Base-by-base conservation (phyloP, 352 stramenopile species). In the Phytophthora tubulina region DNA sequence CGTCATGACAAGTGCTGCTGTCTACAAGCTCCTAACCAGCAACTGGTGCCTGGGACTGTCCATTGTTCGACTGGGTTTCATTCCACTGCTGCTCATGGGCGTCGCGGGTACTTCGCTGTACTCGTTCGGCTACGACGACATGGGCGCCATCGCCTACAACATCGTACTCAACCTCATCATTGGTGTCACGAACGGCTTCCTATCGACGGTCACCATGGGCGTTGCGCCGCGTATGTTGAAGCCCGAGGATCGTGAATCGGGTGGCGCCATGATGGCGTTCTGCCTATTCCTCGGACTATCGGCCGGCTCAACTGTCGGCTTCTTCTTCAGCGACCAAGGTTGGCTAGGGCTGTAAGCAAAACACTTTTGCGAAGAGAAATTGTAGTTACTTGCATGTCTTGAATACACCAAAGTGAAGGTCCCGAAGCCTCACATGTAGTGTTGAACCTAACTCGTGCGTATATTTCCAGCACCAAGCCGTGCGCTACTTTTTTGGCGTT, bases 191-290 rank as follows among this genome's bases (percentile, higher is more conserved):
- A 87, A 82, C 41, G 82, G 82, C 3, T 62, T 88, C 41, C 63
- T 90, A 30, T 86, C 65, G 14, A 91, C 83, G 8, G 75, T 90
- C n/a, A 91, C 83, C 3, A 90, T 90, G 76, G 79, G 81, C 6
- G 63, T 81, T 1, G 83, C 72, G 2, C 81, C 83, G 6, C 78
- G 76, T 13, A 48, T 91, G 21, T 44, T 91, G 14, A 76, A 81
- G 7, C 77, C 76, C 8, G 73, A 90, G 38, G 83, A 91, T 61
- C 75, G 80, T 10, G 80, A 89, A 63, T 78, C 79, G 9, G 82
- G 74, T 5, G 81, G 82, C 38, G 79, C 77, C 15, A 53, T 92
- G 6, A 88, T 91, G 80, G 31, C 5, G 11, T 76, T 80, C 45
- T 81, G 76, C 21, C 48, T 92, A 15, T 91, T 92, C 63, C 44